Conservation (phyloP, 306 rosid species). For the Coriaria nepalensis region DNA sequence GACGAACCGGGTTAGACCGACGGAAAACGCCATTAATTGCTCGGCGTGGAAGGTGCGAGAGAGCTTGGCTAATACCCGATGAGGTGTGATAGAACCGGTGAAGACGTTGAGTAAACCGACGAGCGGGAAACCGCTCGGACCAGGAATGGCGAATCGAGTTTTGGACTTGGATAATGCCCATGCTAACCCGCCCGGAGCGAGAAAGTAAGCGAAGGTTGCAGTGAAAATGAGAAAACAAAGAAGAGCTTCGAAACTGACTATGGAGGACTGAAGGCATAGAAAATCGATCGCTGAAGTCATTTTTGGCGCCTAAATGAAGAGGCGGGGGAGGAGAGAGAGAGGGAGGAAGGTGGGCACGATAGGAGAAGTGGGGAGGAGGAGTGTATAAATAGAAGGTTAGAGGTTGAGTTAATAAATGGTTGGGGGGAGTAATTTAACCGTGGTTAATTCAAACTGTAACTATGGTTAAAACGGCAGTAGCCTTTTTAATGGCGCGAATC, state of each 20-base stretch:
- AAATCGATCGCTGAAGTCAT: too few relatives aligned
- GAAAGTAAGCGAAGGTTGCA: slow-evolving; percentile 9
- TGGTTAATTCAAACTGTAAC: too few relatives aligned
- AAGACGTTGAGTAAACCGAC: slow-evolving; percentile 9
- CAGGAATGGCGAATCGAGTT: slow-evolving; percentile 8
- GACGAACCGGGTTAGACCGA: slow-evolving; percentile 22
- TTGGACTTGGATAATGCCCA: slow-evolving; percentile 24
- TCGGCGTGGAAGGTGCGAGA: slow-evolving; percentile 8
- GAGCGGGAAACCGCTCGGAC: slow-evolving; percentile 18
- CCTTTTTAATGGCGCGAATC: too few relatives aligned
- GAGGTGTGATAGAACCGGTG: slow-evolving; percentile 5
- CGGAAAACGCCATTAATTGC: slow-evolving; percentile 23
- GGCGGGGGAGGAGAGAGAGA: too few relatives aligned
- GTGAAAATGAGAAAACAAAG: neutral
- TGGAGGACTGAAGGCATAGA: slow-evolving; percentile 1
- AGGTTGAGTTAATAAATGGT: too few relatives aligned
- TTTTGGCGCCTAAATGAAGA: too few relatives aligned
- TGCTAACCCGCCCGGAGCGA: slow-evolving; percentile 21
- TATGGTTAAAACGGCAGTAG: too few relatives aligned
- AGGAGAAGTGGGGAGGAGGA: too few relatives aligned
- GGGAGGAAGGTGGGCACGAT: too few relatives aligned
- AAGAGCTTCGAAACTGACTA: slow-evolving; percentile 6
- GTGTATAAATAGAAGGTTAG: too few relatives aligned
- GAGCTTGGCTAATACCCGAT: slow-evolving; percentile 16
- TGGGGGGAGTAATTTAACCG: too few relatives aligned